Evolutionary conservation across 441 rosid genomes (phyloP), one percentile per base, ranked within the genome.

Genomic region (Corymbia calophylla): DNA sequence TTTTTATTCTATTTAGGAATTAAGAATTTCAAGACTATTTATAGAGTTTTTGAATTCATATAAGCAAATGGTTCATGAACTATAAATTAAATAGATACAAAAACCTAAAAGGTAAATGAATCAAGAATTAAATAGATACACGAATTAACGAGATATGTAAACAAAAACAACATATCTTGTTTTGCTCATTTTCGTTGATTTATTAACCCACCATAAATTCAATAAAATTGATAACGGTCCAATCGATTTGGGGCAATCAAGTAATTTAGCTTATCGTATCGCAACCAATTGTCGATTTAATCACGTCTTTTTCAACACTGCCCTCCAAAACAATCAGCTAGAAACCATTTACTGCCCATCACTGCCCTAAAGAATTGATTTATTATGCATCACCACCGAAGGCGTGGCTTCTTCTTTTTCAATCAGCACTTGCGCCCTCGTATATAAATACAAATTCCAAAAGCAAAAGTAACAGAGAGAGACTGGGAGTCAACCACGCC

Each of bases 191-290:
- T 39, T 39, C 44, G 44, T 5, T 6, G 44, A 39, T 39, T 39
- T 39, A 39, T 39, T 5, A 39, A 39, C 44, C 44, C 44, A 39
- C 44, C 44, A 39, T 39, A 39, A 39, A 39, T 39, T 39, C 44
- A 39, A 39, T 39, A 39, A 2, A 44, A 44, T 23, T 4, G 3
- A 23, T 4, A 44, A 25, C 1, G 0, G 5, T 19, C 19, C 2
- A 35, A 5, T 10, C 1, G 1, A 70, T 0, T 35, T 3, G 9
- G 1, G 1, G 19, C 6, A 1, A 35, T 70, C 5, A 0, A 21
- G 7, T 35, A 35, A 70, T 35, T 62, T 62, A 29, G 4, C 3
- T 1, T 3, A 62, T 0, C 7, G 8, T 6, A 29, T 29, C 68
- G 1, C 0, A 16, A 23, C 1, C 3, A 23, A 21, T 44, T 39